A percentile compares a stretch with the other conserved stretches of the same genome.
phyloP scores from a whole-genome alignment of 306 rosid species.

The Prunus mume region DNA sequence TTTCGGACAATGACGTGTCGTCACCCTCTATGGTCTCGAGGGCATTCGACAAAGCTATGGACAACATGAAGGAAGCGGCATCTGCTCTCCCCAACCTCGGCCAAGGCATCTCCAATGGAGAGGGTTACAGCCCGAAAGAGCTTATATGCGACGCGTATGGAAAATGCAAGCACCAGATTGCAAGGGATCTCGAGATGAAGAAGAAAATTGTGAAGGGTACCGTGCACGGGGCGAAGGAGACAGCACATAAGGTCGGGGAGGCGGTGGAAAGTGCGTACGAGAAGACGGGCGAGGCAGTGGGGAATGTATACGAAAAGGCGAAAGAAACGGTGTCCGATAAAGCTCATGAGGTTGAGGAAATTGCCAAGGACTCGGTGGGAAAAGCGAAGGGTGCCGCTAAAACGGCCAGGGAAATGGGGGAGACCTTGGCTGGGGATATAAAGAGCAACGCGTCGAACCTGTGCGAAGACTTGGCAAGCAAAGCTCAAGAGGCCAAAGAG shows the following conservation, averaged over 20 bases:
- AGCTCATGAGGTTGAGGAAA: constrained; percentile 18
- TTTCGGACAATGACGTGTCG: not conserved
- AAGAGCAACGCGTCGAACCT: constrained; percentile 27
- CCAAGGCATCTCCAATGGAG: not conserved
- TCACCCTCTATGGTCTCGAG: not conserved
- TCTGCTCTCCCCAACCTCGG: constrained; percentile 40
- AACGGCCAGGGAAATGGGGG: constrained; percentile 28
- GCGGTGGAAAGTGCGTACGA: constrained; percentile 7
- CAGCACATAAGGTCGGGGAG: constrained; percentile 18
- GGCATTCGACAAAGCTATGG: constrained; percentile 17
- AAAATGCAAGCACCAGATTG: constrained; percentile 57
- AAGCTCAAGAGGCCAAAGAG: constrained; percentile 8
- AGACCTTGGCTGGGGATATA: constrained; percentile 18
- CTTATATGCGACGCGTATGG: constrained; percentile 67
- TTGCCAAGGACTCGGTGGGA: not conserved
- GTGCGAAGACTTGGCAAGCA: not conserved
- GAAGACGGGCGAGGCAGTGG: constrained; percentile 15
- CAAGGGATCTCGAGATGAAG: constrained; percentile 42
- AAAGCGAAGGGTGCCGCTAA: not conserved
- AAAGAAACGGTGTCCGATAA: not conserved
- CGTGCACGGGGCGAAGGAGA: constrained; percentile 5
- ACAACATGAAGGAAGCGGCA: constrained; percentile 33
- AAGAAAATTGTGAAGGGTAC: constrained; percentile 31
- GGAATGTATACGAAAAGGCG: not conserved
- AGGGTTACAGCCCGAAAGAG: constrained; percentile 32